phyloP scores from a whole-genome alignment of 257 asterid species.

The Solanum chilense region DNA sequence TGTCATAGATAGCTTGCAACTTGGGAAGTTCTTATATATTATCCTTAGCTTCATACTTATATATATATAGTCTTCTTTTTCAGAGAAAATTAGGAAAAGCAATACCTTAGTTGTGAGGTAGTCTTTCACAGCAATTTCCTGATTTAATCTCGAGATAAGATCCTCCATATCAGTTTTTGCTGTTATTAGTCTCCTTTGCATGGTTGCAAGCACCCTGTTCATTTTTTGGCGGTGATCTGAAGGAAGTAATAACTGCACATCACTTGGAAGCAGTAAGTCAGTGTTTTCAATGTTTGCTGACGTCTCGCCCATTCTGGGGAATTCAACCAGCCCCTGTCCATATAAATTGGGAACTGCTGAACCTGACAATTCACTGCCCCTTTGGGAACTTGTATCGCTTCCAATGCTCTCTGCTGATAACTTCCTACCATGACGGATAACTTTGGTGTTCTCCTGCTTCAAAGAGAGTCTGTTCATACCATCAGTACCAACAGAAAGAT shows the following conservation, averaged over 20 bases:
- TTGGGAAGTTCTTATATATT: not conserved
- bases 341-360: constrained; percentile 29
- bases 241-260: constrained; percentile 60
- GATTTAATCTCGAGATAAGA: constrained; percentile 90
- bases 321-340: constrained; percentile 37
- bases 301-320: constrained; percentile 33
- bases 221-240: constrained; percentile 76
- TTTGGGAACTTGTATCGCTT: constrained; percentile 59
- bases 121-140: constrained; percentile 88
- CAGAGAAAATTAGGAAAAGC: not conserved
- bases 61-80: not conserved
- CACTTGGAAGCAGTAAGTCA: constrained; percentile 52
- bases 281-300: constrained; percentile 28
- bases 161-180: constrained; percentile 98
- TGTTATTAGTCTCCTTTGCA: constrained; percentile 70
- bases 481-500: constrained; percentile 8
- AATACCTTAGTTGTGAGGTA: constrained; percentile 86
- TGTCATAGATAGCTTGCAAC: not conserved
- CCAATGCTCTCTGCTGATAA: constrained; percentile 68
- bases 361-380: constrained; percentile 52
- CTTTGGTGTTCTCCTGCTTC: constrained; percentile 20
- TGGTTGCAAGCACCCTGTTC: constrained; percentile 54
- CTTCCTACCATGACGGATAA: constrained; percentile 45
- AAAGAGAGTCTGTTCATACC: constrained; percentile 18
- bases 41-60: not conserved